Evolutionary conservation across 768 basidiomycete species (phyloP).

Genomic region (Mycena chlorophos): DNA sequence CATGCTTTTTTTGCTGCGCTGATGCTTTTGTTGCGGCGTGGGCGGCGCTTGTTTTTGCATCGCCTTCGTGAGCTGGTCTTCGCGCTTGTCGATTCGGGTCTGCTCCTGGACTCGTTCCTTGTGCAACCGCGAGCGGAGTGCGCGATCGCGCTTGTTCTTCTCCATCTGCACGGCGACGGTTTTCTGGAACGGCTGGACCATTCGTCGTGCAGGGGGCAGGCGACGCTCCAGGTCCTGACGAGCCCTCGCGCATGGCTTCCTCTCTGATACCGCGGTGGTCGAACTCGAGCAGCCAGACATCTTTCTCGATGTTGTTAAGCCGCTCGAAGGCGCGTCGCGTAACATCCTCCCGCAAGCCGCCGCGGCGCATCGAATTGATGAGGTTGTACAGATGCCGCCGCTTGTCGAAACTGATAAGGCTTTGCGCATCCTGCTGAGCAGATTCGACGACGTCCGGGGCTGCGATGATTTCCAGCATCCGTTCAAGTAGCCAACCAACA

Average conservation of each 20-base stretch:
- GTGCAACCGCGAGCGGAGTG: constrained; percentile 64
- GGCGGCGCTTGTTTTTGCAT: constrained; percentile 62
- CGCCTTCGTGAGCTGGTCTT: constrained; percentile 72
- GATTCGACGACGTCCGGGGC: constrained; percentile 69
- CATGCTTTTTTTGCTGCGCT: constrained; percentile 87
- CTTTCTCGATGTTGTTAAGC: constrained; percentile 72
- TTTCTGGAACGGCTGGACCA: constrained; percentile 64
- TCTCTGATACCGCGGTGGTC: constrained; percentile 75
- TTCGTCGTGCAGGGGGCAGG: constrained; percentile 53
- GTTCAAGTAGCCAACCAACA: constrained; percentile 81
- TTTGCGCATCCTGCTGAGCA: constrained; percentile 50
- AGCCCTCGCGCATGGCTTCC: constrained; percentile 67
- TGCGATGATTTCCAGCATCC: constrained; percentile 76
- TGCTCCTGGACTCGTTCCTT: constrained; percentile 81
- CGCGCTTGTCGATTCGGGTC: constrained; percentile 66
- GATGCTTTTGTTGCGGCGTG: constrained; percentile 61
- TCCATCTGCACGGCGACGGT: constrained; percentile 70
- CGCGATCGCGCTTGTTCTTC: constrained; percentile 77
- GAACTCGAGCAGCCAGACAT: constrained; percentile 59
- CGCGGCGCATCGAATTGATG: constrained; percentile 47
- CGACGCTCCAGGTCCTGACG: constrained; percentile 42
- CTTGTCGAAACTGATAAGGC: constrained; percentile 80
- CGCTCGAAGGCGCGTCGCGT: constrained; percentile 73
- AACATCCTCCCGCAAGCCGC: constrained; percentile 52
- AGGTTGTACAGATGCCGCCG: constrained; percentile 73